Evolutionary conservation across 2,329 filamentous ascomycete species (phyloP).

Genomic region (Hypocreales sp.): DNA sequence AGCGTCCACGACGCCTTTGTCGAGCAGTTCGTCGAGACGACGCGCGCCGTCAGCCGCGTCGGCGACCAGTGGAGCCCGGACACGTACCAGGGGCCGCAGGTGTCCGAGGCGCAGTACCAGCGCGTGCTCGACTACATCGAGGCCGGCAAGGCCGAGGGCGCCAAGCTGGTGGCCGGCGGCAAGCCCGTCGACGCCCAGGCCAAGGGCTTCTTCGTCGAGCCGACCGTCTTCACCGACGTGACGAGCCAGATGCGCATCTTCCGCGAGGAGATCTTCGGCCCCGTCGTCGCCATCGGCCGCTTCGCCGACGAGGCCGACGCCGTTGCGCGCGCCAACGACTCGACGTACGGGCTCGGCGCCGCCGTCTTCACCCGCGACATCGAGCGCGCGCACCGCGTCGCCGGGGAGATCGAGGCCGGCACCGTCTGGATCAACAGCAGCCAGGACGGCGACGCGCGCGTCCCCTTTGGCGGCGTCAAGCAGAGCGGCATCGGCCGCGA

Average conservation of each 20-base stretch:
- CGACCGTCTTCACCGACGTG: slow-evolving; percentile 28
- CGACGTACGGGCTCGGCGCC: slow-evolving; percentile 44
- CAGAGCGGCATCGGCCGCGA: slow-evolving; percentile 32
- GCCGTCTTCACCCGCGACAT: slow-evolving; percentile 48
- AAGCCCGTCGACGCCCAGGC: slow-evolving; percentile 22
- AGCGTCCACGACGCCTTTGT: slow-evolving; percentile 45
- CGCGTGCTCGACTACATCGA: slow-evolving; percentile 56
- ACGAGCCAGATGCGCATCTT: slow-evolving; percentile 25
- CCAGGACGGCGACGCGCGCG: slow-evolving; percentile 25
- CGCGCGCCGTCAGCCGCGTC: slow-evolving; percentile 37
- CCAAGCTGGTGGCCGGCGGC: slow-evolving; percentile 49
- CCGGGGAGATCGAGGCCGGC: slow-evolving; percentile 44
- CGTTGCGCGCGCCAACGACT: slow-evolving; percentile 29
- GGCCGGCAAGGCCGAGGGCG: slow-evolving; percentile 53
- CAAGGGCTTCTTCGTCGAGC: slow-evolving; percentile 30
- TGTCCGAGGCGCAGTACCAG: slow-evolving; percentile 56
- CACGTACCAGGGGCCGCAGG: slow-evolving; percentile 62
- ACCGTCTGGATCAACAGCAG: slow-evolving; percentile 37
- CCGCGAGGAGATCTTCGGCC: slow-evolving; percentile 30
- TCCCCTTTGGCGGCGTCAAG: slow-evolving; percentile 31
- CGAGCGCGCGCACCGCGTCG: slow-evolving; percentile 28
- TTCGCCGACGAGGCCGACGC: slow-evolving; percentile 28
- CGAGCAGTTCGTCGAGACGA: slow-evolving; percentile 10
- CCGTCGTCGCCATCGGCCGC: slow-evolving; percentile 23
- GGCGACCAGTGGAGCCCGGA: slow-evolving; percentile 55